Evolutionary conservation across 164 flowering plant genomes (phyloP), one percentile per base, ranked within the genome.

Genomic region (Protea cynaroides): DNA sequence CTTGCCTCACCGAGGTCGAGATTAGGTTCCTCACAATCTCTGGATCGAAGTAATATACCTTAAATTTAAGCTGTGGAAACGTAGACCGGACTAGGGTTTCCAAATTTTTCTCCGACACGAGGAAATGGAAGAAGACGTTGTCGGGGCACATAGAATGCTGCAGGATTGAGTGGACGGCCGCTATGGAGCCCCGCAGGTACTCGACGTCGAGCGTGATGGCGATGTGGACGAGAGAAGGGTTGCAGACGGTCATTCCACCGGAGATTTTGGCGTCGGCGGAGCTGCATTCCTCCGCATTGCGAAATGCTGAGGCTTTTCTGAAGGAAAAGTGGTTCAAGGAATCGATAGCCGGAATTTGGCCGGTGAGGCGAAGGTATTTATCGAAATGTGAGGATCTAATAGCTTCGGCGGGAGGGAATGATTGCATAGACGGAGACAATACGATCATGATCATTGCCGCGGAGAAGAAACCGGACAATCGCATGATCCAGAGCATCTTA

Each of bases 131-230:
- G 82, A 92, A 92, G 13, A 89, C 60, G 64, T 68, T 84, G 70
- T 86, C 88, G 0, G 98, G 96, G 61, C 98, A 92, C 56, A 40
- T 40, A 0, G 96, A 82, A 54, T 88, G 89, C 68, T 80, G 89
- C 11, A 92, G 72, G 40, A 92, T 72, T 0, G 98, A 92, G 64
- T 89, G 86, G 3, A 92, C 98, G 52, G 98, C 96, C 12, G 98
- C 98, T 63, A 92, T 75, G 18, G 98, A 92, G 56, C 98, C 98
- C 0, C 98, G 87, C 7, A 89, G 84, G 75, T 89, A 92, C 58
- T 82, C 88, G 0, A 81, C 77, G 25, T 92, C 97, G 38, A 92
- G 90, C 1, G 97, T 92, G 46, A 92, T 87, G 14, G 96, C 92
- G 0, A 92, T 91, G 70, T 92, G 98, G 9, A 89, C 91, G 14